phyloP scores from a whole-genome alignment of 495 filamentous ascomycete genomes.

The Daldinia vernicosa region DNA sequence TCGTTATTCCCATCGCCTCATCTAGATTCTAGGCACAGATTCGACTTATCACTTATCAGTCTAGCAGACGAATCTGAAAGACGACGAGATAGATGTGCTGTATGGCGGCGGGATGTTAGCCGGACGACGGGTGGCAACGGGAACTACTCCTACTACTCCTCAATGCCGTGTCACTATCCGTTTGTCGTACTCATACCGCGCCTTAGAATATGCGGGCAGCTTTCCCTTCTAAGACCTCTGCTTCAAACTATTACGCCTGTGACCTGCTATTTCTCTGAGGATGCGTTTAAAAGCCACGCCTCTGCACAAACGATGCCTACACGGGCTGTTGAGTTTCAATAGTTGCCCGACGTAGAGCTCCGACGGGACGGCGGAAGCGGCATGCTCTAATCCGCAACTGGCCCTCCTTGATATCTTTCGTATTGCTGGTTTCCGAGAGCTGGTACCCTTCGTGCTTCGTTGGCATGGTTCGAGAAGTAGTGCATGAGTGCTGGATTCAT shows the following conservation, averaged over 20 bases:
- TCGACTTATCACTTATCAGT: conserved; percentile 11
- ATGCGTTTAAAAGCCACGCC: neutral
- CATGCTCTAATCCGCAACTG: neutral
- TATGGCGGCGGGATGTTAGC: conserved; percentile 11
- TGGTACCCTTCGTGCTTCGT: neutral
- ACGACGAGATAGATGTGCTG: neutral
- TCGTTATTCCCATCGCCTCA: neutral
- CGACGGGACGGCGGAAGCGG: neutral
- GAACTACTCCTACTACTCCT: conserved; percentile 3
- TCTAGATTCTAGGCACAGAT: conserved; percentile 19
- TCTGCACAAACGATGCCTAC: neutral
- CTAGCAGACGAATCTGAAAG: neutral
- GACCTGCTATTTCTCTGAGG: neutral
- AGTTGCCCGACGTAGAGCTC: conserved; percentile 16
- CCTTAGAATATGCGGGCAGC: neutral
- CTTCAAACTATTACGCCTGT: neutral
- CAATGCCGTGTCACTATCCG: conserved; percentile 25
- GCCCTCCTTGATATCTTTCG: neutral
- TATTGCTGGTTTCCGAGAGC: neutral
- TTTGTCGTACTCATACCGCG: conserved; percentile 24
- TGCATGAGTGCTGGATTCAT: neutral
- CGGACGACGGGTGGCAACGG: conserved; percentile 31
- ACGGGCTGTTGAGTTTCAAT: neutral
- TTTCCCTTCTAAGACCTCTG: conserved; percentile 2
- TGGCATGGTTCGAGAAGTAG: neutral